Evolutionary conservation across 192 early-diverging fungal genomes (phyloP), one percentile per base, ranked within the genome.

Genomic region (Backusella tarrabulga): DNA sequence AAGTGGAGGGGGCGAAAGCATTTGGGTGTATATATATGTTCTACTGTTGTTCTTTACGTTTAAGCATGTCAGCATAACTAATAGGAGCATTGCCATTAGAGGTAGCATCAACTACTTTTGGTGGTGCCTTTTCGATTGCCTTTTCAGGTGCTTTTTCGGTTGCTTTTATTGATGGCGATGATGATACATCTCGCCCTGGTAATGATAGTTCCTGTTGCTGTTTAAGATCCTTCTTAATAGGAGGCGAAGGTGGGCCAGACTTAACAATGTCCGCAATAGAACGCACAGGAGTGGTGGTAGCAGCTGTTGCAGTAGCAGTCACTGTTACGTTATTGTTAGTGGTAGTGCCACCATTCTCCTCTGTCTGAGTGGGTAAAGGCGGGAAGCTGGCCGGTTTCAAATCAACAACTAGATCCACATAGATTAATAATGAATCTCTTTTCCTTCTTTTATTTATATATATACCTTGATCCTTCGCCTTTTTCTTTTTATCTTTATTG

Each of bases 41-140:
- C n/a, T 32, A 12, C 14, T 54, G 19, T 1, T 54, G 56, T 56
- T 54, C 29, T 19, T 76, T 69, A 15, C 44, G 40, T 21, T 76
- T 76, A 15, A 76, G n/a, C 68, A 76, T 76, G n/a, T 76, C 75
- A 38, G 75, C 75, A 70, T 76, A 76, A 29, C 75, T 76, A 54
- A 76, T 52, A 7, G 67, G 44, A 76, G 67, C 32, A 41, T 46
- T 68, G 5, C 21, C 3, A 50, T 40, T 40, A 7, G 32, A 32
- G 32, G 19, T 50, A 6, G 46, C 15, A 19, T 50, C 17, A 50
- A 19, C 21, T 50, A n/a, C 19, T n/a, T 50, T 50, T 50, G 34
- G 42, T 42, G 74, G 38, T 17, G 44, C 41, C 54, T 56, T 56
- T 63, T 44, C 67, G 29, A 29, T 44, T 34, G 26, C 7, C 9